Conservation (phyloP, 2,329 filamentous ascomycete genomes). For the Verticillium longisporum region DNA sequence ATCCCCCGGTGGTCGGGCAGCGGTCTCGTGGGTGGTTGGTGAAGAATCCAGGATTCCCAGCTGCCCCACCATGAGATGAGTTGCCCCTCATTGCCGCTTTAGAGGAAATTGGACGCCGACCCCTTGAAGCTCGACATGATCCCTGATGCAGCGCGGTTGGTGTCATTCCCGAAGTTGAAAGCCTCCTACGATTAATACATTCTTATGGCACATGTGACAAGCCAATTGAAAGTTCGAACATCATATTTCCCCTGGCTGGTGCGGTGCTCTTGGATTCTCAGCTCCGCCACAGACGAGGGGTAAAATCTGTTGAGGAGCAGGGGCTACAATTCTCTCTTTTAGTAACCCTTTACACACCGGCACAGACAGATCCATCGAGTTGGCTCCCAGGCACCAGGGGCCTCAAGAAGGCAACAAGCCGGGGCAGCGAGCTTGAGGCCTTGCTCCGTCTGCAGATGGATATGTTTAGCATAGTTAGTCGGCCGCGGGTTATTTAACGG, state of each 20-base stretch:
- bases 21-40: slow-evolving; percentile 8
- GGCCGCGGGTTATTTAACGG: not conserved
- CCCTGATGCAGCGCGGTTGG: not conserved
- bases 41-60: slow-evolving; percentile 11
- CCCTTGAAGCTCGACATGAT: not conserved
- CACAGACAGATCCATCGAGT: not conserved
- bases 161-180: not conserved
- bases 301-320: not conserved
- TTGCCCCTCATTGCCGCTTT: slow-evolving; percentile 61
- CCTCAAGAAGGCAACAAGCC: not conserved
- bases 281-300: not conserved
- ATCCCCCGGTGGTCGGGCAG: slow-evolving; percentile 3
- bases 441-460: not conserved
- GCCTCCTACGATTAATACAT: not conserved
- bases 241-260: not conserved
- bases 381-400: not conserved
- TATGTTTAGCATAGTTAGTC: not conserved
- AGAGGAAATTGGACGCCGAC: slow-evolving; percentile 27
- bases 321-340: not conserved
- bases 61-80: slow-evolving; percentile 50
- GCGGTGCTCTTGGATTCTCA: not conserved
- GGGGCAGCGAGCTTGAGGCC: not conserved
- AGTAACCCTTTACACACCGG: not conserved
- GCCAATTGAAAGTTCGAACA: not conserved
- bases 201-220: not conserved